A percentile compares a stretch with the other conserved stretches of the same genome.
Conservation (phyloP, 2,329 filamentous ascomycete genomes). For the Penicillium glabrum region DNA sequence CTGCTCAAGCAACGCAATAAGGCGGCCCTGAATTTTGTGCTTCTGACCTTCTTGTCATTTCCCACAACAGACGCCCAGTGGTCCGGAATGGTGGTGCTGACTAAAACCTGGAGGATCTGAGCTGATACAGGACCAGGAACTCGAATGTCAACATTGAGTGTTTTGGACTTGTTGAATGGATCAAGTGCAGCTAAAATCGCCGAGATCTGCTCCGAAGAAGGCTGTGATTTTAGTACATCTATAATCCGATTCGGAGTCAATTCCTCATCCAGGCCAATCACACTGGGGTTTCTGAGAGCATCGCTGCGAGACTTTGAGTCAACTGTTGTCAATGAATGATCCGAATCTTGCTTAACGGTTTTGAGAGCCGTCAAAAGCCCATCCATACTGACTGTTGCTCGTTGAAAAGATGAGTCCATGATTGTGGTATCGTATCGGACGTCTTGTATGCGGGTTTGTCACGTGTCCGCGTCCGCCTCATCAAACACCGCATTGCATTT, state of each 20-base stretch:
- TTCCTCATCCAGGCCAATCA: slow-evolving; percentile 16
- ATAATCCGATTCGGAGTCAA: slow-evolving; percentile 35
- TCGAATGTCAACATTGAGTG: slow-evolving; percentile 55
- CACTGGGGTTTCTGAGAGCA: slow-evolving; percentile 6
- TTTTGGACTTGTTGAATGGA: slow-evolving; percentile 25
- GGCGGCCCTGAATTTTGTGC: slow-evolving; percentile 30
- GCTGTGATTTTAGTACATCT: slow-evolving; percentile 41
- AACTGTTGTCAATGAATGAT: slow-evolving; percentile 16
- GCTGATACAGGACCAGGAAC: slow-evolving; percentile 66
- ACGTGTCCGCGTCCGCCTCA: slow-evolving; percentile 25
- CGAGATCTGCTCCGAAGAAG: slow-evolving; percentile 34
- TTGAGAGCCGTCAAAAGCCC: slow-evolving; percentile 41
- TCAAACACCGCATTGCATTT: slow-evolving; percentile 14
- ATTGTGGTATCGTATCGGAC: slow-evolving; percentile 11
- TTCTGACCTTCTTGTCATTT: slow-evolving; percentile 15
- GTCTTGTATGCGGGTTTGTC: slow-evolving; percentile 22
- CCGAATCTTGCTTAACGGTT: slow-evolving; percentile 29
- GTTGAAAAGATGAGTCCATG: slow-evolving; percentile 17
- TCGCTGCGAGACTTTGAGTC: slow-evolving; percentile 9
- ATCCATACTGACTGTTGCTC: slow-evolving; percentile 33
- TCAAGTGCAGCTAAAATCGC: slow-evolving; percentile 36
- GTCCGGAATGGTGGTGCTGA: slow-evolving; percentile 73
- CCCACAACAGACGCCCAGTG: slow-evolving; percentile 69
- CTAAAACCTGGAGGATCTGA: slow-evolving; percentile 72
- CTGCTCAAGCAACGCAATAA: slow-evolving; percentile 69